These are phyloP conservation scores for Raddia guianensis DNA, from an alignment of 176 grass and related monocot genomes.

Conservation along the genomic window DNA sequence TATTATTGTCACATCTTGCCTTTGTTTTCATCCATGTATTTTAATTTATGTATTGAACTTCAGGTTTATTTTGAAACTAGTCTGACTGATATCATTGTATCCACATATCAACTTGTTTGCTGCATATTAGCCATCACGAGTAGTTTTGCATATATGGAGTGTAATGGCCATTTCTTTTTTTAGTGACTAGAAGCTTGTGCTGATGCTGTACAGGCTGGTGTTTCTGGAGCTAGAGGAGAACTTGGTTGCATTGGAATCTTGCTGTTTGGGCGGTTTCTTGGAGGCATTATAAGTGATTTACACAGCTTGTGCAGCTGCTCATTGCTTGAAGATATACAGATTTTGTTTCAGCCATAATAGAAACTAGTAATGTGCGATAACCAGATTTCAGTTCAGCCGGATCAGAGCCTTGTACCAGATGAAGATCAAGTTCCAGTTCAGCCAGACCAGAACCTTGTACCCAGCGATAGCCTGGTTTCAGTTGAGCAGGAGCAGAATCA, in stretches of 20 bases:
- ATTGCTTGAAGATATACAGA: conserved; percentile 54
- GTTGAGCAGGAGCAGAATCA: conserved; percentile 46
- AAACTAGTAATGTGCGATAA: conserved; percentile 18
- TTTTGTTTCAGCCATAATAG: conserved; percentile 42
- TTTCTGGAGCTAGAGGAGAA: conserved; percentile 5
- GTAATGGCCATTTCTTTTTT: not conserved
- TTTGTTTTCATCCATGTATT: conserved; percentile 2
- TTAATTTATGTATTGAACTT: not conserved
- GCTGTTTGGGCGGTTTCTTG: conserved; percentile 4
- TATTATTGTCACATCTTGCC: not conserved
- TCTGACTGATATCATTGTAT: not conserved
- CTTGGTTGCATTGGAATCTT: not conserved
- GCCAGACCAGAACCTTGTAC: conserved; percentile 40
- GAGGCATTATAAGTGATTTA: conserved; percentile 31
- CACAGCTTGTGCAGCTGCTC: conserved; percentile 17
- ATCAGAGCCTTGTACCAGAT: conserved; percentile 33
- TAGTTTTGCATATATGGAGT: conserved; percentile 8
- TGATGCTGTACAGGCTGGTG: conserved; percentile 40
- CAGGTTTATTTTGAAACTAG: not conserved
- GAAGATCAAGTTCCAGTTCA: conserved; percentile 46
- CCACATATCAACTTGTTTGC: not conserved
- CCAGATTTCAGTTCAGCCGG: conserved; percentile 48
- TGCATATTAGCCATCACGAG: not conserved
- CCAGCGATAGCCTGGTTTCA: conserved; percentile 36
- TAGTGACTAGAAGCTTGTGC: conserved; percentile 25